These are phyloP conservation scores for Pseudozyma sp. DNA, from an alignment of 1,284 basidiomycete species.

Conservation along the genomic window DNA sequence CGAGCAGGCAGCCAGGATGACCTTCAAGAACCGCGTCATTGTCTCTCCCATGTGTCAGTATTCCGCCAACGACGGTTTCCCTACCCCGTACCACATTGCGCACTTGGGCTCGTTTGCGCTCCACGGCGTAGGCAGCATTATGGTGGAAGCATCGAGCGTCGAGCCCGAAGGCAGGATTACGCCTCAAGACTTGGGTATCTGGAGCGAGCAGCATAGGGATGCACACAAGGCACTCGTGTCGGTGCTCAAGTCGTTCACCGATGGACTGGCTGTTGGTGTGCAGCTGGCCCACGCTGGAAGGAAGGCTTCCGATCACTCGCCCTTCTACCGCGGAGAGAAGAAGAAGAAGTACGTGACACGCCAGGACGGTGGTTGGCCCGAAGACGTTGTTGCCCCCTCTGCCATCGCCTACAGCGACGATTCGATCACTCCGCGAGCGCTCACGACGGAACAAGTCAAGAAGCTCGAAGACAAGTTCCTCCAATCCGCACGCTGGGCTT, in stretches of 20 bases:
- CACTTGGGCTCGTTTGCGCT: constrained; percentile 65
- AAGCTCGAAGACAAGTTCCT: constrained; percentile 77
- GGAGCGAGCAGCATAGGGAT: constrained; percentile 79
- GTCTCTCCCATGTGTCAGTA: constrained; percentile 66
- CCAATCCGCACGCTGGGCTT: constrained; percentile 74
- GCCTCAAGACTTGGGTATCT: constrained; percentile 78
- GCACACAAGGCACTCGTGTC: constrained; percentile 78
- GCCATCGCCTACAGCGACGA: constrained; percentile 73
- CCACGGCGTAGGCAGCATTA: constrained; percentile 63
- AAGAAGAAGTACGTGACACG: constrained; percentile 43
- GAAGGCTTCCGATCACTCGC: constrained; percentile 74
- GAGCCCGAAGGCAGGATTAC: constrained; percentile 82
- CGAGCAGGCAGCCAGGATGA: constrained; percentile 20
- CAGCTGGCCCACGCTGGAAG: constrained; percentile 84
- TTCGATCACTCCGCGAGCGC: constrained; percentile 74
- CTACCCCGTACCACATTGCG: constrained; percentile 63
- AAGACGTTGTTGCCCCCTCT: constrained; percentile 76
- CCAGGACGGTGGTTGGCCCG: constrained; percentile 77
- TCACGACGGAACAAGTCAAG: constrained; percentile 74
- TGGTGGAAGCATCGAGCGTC: constrained; percentile 70
- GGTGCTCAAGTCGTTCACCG: constrained; percentile 75
- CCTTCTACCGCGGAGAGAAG: constrained; percentile 69
- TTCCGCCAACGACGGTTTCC: constrained; percentile 58
- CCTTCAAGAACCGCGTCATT: constrained; percentile 61
- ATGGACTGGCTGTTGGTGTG: constrained; percentile 78